Conservation (phyloP, 2,329 filamentous ascomycete species). For the Polytolypa hystricis region DNA sequence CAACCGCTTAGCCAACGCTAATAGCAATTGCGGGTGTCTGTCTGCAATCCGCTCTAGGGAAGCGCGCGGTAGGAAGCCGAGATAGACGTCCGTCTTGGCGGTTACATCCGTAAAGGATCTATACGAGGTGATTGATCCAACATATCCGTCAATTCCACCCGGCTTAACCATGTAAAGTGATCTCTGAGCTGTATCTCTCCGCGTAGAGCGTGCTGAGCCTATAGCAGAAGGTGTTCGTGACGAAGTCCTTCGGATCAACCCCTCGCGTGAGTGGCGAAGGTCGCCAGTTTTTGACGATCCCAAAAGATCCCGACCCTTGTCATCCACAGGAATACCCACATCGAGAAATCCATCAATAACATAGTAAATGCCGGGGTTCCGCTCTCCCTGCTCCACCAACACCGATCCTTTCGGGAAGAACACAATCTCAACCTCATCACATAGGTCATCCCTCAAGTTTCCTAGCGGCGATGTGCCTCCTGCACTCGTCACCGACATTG, state of each 20-base stretch:
- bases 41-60: slow-evolving; percentile 89
- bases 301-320: slow-evolving; percentile 38
- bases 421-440: slow-evolving; percentile 90
- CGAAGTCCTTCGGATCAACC: slow-evolving; percentile 34
- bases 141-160: slow-evolving; percentile 84
- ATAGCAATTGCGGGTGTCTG: slow-evolving; percentile 75
- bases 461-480: slow-evolving; percentile 54
- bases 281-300: slow-evolving; percentile 19
- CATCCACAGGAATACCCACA: slow-evolving; percentile 68
- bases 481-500: slow-evolving; percentile 53
- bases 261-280: slow-evolving; percentile 22
- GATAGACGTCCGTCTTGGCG: slow-evolving; percentile 96
- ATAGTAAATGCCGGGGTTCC: slow-evolving; percentile 95
- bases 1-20: slow-evolving; percentile 92
- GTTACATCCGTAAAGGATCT: slow-evolving; percentile 93
- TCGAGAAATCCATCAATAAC: slow-evolving; percentile 95
- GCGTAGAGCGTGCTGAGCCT: slow-evolving; percentile 20
- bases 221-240: slow-evolving; percentile 24
- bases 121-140: slow-evolving; percentile 89
- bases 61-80: slow-evolving; percentile 78
- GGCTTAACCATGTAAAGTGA: slow-evolving; percentile 89
- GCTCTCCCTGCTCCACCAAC: slow-evolving; percentile 88
- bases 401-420: slow-evolving; percentile 93
- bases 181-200: slow-evolving; percentile 42
- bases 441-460: slow-evolving; percentile 63